These are phyloP conservation scores for Fragosphaeria purpurea DNA, from an alignment of 2,329 filamentous ascomycete species.

Conservation along the genomic window DNA sequence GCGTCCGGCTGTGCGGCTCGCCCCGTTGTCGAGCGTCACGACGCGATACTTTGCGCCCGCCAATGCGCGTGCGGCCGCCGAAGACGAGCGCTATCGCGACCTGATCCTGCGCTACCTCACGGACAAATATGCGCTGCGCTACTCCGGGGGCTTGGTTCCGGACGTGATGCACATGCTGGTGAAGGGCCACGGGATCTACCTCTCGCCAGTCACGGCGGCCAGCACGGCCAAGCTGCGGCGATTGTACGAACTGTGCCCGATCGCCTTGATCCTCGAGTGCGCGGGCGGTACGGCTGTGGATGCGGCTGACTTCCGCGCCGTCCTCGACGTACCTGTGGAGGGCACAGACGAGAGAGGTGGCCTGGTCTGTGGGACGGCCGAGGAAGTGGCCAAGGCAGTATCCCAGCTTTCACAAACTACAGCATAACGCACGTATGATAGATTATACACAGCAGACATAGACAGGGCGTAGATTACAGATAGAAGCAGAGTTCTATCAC, in stretches of 20 bases:
- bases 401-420: background rate
- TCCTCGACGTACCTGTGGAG: slow-evolving; percentile 29
- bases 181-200: slow-evolving; percentile 52
- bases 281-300: slow-evolving; percentile 48
- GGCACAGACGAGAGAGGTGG: slow-evolving; percentile 40
- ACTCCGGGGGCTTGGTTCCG: slow-evolving; percentile 51
- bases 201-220: slow-evolving; percentile 42
- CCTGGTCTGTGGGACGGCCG: slow-evolving; percentile 37
- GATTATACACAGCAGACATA: too few relatives aligned
- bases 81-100: slow-evolving; percentile 36
- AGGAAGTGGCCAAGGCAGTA: slow-evolving; percentile 32
- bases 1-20: slow-evolving; percentile 29
- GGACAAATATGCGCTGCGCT: slow-evolving; percentile 49
- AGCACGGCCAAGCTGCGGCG: slow-evolving; percentile 48
- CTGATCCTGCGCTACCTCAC: slow-evolving; percentile 40
- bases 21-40: slow-evolving; percentile 25
- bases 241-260: slow-evolving; percentile 48
- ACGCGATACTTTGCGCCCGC: slow-evolving; percentile 53
- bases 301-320: slow-evolving; percentile 28
- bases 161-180: slow-evolving; percentile 49
- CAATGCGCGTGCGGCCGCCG: slow-evolving; percentile 47
- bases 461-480: too few relatives aligned
- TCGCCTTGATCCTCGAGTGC: slow-evolving; percentile 52
- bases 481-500: too few relatives aligned
- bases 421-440: too few relatives aligned